Evolutionary conservation across 1,139 yeast genomes (phyloP).

Genomic region (Hyphopichia fennica): DNA sequence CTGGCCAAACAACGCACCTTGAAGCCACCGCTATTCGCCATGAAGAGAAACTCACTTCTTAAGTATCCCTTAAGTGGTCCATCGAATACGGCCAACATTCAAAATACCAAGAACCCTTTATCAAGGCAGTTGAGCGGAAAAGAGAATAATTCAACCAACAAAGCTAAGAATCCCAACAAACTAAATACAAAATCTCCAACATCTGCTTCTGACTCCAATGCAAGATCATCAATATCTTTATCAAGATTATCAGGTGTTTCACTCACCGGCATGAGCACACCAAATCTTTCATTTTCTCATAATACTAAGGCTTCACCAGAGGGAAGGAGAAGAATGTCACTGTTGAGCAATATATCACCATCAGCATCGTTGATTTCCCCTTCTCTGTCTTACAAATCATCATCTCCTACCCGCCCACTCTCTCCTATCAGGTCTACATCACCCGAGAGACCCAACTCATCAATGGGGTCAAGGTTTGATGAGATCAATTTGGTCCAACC

Average conservation of each 20-base stretch:
- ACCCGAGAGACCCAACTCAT: constrained; percentile 35
- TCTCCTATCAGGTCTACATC: constrained; percentile 22
- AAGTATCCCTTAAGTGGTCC: neutral
- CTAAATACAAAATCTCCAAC: neutral
- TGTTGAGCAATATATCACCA: constrained; percentile 3
- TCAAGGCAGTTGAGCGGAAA: neutral
- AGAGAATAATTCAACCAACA: neutral
- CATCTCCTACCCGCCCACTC: constrained; percentile 2
- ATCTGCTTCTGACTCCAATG: neutral
- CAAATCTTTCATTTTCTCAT: constrained; percentile 2
- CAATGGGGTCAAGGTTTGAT: constrained; percentile 38
- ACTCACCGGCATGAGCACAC: constrained; percentile 2
- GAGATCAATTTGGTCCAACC: constrained; percentile 34
- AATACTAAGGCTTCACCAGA: neutral
- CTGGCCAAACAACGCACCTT: neutral
- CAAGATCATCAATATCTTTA: constrained; percentile 2
- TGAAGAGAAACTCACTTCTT: constrained; percentile 3
- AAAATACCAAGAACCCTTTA: neutral
- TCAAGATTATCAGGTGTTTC: constrained; percentile 1
- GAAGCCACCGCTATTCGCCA: constrained; percentile 9
- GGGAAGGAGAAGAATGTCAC: neutral
- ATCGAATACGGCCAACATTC: too few relatives aligned
- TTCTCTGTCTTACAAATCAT: neutral
- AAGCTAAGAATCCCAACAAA: neutral
- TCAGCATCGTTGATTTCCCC: constrained; percentile 1